Evolutionary conservation across 495 filamentous ascomycete species (phyloP).

Genomic region (Penicillium lividum): DNA sequence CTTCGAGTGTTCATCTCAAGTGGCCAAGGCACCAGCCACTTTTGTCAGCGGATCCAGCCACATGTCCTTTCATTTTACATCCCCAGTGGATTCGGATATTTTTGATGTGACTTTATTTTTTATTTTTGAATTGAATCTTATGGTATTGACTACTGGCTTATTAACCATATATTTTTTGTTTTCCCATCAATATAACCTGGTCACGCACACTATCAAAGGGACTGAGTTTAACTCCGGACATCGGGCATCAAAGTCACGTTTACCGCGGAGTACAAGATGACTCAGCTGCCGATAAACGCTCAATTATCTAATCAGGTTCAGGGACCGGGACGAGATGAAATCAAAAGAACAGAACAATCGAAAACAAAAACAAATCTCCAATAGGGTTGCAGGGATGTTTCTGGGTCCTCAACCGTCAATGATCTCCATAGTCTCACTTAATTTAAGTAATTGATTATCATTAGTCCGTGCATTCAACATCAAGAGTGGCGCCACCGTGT

Average conservation of each 20-base stretch:
- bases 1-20: slow-evolving; percentile 15
- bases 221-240: slow-evolving; percentile 12
- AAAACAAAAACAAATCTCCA: not conserved
- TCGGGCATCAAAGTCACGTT: slow-evolving; percentile 10
- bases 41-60: slow-evolving; percentile 38
- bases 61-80: slow-evolving; percentile 26
- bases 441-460: too few relatives aligned
- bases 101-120: not conserved
- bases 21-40: slow-evolving; percentile 30
- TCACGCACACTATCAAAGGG: not conserved
- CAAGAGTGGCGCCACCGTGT: slow-evolving; percentile 38
- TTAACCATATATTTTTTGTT: not conserved
- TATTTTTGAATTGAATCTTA: not conserved
- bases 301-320: not conserved
- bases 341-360: not conserved
- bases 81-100: not conserved
- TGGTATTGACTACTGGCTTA: not conserved
- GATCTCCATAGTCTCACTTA: not conserved
- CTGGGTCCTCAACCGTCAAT: not conserved
- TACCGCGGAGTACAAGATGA: slow-evolving; percentile 9
- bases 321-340: not conserved
- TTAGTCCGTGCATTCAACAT: slow-evolving; percentile 1
- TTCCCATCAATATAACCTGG: not conserved
- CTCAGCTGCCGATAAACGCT: slow-evolving; percentile 21
- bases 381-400: not conserved